Evolutionary conservation across 2,329 filamentous ascomycete species (phyloP).

Genomic region (Phaeosphaeriaceae sp.): DNA sequence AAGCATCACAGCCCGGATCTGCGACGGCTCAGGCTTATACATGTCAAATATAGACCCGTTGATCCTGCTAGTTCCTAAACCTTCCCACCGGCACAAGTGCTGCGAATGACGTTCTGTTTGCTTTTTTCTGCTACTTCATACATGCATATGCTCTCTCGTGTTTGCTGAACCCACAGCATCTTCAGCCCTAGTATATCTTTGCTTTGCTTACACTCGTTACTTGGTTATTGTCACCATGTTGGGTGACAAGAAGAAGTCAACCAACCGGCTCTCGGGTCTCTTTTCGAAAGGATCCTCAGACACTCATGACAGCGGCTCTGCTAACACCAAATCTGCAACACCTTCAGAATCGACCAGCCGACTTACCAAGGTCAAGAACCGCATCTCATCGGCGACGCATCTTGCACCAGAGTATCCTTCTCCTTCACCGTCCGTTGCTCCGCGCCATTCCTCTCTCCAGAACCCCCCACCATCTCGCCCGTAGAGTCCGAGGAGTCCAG

Average conservation of each 20-base stretch:
- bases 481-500: constrained; percentile 23
- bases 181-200: not conserved
- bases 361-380: constrained; percentile 40
- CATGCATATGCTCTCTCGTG: not conserved
- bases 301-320: constrained; percentile 11
- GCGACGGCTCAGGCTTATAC: constrained; percentile 26
- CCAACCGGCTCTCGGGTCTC: constrained; percentile 42
- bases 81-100: constrained; percentile 18
- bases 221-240: constrained; percentile 17
- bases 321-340: constrained; percentile 24
- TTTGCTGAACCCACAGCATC: not conserved
- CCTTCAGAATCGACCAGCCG: constrained; percentile 39
- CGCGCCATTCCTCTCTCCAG: constrained; percentile 18
- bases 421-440: constrained; percentile 23
- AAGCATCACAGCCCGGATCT: constrained; percentile 27
- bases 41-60: constrained; percentile 33
- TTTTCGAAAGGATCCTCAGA: constrained; percentile 36
- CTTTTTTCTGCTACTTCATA: not conserved
- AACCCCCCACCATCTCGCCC: constrained; percentile 36
- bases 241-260: constrained; percentile 41
- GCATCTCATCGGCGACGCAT: constrained; percentile 39
- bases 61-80: constrained; percentile 20
- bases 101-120: not conserved
- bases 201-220: constrained; percentile 9
- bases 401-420: constrained; percentile 41